Conservation (phyloP, 805 yeast species). For the Zygosaccharomyces gambellarensis region DNA sequence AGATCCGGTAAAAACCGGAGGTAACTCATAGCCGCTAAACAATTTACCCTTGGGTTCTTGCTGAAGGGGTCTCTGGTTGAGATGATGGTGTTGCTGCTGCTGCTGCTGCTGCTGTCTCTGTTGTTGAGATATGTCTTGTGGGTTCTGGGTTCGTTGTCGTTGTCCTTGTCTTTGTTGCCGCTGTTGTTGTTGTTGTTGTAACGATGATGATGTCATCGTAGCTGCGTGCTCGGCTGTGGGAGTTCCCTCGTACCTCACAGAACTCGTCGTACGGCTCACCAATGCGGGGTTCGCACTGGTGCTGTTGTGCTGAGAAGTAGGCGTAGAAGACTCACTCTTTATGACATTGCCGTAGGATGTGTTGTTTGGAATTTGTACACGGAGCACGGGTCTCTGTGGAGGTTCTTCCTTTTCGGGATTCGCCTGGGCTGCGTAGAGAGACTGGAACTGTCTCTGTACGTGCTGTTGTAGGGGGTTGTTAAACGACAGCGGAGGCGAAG, state of each 20-base stretch:
- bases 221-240: slow-evolving; percentile 1
- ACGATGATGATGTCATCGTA: not conserved
- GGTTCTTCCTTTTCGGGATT: slow-evolving; percentile 15
- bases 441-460: slow-evolving; percentile 27
- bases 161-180: not conserved
- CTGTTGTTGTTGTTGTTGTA: slow-evolving; percentile 1
- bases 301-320: slow-evolving; percentile 42
- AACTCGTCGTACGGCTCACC: slow-evolving; percentile 5
- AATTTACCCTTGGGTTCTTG: slow-evolving; percentile 2
- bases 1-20: slow-evolving; percentile 29
- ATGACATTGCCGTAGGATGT: slow-evolving; percentile 26
- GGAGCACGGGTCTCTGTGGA: slow-evolving; percentile 49
- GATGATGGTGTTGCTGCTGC: not conserved
- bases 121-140: slow-evolving; percentile 4
- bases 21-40: slow-evolving; percentile 20
- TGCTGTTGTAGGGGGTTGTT: slow-evolving; percentile 26
- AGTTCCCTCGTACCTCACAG: slow-evolving; percentile 1
- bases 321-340: slow-evolving; percentile 35
- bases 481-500: slow-evolving; percentile 11
- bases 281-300: slow-evolving; percentile 12
- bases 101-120: slow-evolving; percentile 4
- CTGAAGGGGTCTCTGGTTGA: not conserved
- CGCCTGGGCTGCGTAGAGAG: slow-evolving; percentile 19
- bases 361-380: slow-evolving; percentile 61
- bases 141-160: slow-evolving; percentile 8